Evolutionary conservation across 805 yeast species (phyloP).

Genomic region (Danielia oregonensis): DNA sequence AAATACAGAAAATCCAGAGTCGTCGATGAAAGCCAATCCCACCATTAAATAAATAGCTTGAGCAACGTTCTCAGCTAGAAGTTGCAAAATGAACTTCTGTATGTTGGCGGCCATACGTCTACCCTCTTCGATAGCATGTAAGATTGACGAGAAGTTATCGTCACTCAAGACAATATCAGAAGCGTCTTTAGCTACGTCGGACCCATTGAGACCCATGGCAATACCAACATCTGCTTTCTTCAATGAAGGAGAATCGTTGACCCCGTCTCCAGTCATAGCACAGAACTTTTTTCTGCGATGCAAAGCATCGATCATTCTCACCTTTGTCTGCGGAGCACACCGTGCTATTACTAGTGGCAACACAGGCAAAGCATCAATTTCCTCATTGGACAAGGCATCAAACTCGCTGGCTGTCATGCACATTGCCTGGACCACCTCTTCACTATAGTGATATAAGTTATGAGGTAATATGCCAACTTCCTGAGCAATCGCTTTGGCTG

Average conservation of each 20-base stretch:
- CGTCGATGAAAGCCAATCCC: slow-evolving; percentile 69
- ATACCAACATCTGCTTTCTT: slow-evolving; percentile 27
- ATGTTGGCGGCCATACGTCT: slow-evolving; percentile 20
- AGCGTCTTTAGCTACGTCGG: slow-evolving; percentile 28
- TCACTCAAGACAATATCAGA: slow-evolving; percentile 26
- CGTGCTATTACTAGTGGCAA: slow-evolving; percentile 77
- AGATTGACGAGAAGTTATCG: slow-evolving; percentile 25
- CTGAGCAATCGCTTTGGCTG: slow-evolving; percentile 20
- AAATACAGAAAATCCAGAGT: slow-evolving; percentile 66
- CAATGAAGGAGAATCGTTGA: slow-evolving; percentile 26
- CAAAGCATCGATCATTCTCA: slow-evolving; percentile 73
- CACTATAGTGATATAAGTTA: slow-evolving; percentile 52
- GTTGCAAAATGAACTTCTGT: slow-evolving; percentile 19
- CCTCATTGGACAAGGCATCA: slow-evolving; percentile 56
- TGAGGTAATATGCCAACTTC: slow-evolving; percentile 24
- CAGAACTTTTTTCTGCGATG: slow-evolving; percentile 45
- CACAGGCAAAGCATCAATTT: slow-evolving; percentile 59
- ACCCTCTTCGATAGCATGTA: slow-evolving; percentile 26
- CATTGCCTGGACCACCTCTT: slow-evolving; percentile 58
- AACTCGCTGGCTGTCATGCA: slow-evolving; percentile 74
- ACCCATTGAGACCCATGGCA: slow-evolving; percentile 28
- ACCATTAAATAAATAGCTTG: slow-evolving; percentile 64
- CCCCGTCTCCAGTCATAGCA: slow-evolving; percentile 67
- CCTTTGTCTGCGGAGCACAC: slow-evolving; percentile 81
- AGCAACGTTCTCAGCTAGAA: slow-evolving; percentile 31